Percentiles rank a stretch among this genome's conserved stretches.
Conservation (phyloP, 306 rosid genomes). For the apple (Malus domestica) region DNA sequence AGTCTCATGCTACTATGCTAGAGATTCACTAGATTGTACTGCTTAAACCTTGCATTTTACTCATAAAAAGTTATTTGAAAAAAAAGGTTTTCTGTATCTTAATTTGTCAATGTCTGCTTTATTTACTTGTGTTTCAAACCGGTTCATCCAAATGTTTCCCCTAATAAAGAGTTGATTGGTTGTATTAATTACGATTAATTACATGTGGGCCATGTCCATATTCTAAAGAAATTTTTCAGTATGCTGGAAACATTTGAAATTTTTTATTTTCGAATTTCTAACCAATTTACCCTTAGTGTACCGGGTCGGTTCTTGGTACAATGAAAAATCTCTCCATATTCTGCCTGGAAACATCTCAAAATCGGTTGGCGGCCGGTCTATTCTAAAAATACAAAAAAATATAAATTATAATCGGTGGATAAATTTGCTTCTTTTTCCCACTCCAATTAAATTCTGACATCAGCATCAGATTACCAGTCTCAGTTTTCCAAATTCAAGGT, state of each 20-base stretch:
- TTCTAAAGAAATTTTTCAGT: too few relatives aligned
- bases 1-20: neutral
- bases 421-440: neutral
- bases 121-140: neutral
- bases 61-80: too few relatives aligned
- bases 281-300: too few relatives aligned
- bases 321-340: too few relatives aligned
- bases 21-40: neutral
- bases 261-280: too few relatives aligned
- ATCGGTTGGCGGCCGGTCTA: neutral
- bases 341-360: neutral
- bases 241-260: too few relatives aligned
- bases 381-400: too few relatives aligned
- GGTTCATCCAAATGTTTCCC: neutral
- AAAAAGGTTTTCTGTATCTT: neutral
- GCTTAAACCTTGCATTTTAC: neutral
- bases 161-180: neutral
- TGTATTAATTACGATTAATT: neutral
- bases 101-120: neutral
- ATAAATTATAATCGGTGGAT: neutral
- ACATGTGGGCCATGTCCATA: too few relatives aligned
- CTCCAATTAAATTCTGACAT: too few relatives aligned
- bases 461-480: too few relatives aligned
- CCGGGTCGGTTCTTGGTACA: fast-evolving
- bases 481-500: too few relatives aligned